Evolutionary conservation across 2,329 filamentous ascomycete species (phyloP), one percentile per base, ranked within the genome.

Genomic region (Chrysoporthe deuterocubensis): DNA sequence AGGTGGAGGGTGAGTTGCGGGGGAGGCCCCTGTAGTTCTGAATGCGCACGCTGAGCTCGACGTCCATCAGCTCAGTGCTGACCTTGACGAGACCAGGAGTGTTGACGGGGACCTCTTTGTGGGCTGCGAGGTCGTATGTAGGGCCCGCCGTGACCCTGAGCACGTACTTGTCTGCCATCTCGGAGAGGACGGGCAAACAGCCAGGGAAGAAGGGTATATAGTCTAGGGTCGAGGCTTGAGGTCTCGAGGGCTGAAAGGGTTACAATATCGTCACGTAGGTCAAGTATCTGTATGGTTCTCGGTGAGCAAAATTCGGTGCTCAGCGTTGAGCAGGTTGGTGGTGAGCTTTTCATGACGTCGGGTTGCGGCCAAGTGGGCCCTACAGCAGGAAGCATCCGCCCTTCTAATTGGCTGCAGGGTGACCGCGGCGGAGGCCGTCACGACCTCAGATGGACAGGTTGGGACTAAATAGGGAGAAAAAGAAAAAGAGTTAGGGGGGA

Each of bases 111-210:
- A 97, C 89, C 40, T 88, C 81, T 69, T 89, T 80, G 74, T 97
- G 94, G n/a, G 86, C 86, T n/a, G 83, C 79, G 44, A 84, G 79
- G 76, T 96, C 88, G 80, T 97, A 97, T 71, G 83, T 82, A 1
- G 92, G 84, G 2, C 95, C 95, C 1, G 93, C 93, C 0, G 93
- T 96, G 66, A 97, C 90, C 72, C 87, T 88, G 70, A 98, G 85
- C 62, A 92, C 85, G 78, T 96, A 97, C 72, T 92, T 90, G 68
- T 91, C 86, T 21, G 89, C 83, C 89, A 88, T 89, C 37, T 46
- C 42, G 8, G 32, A 2, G 32, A 60, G 2, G 54, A n/a, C 21
- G 7, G 52, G 52, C 3, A 40, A 34, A 54, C 1, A 14, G 2
- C 8, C 3, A 16, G 9, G 4, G 11, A 3, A 26, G 11, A 11